Evolutionary conservation across 1,284 basidiomycete genomes (phyloP).

Genomic region (Xanthoconium separans): DNA sequence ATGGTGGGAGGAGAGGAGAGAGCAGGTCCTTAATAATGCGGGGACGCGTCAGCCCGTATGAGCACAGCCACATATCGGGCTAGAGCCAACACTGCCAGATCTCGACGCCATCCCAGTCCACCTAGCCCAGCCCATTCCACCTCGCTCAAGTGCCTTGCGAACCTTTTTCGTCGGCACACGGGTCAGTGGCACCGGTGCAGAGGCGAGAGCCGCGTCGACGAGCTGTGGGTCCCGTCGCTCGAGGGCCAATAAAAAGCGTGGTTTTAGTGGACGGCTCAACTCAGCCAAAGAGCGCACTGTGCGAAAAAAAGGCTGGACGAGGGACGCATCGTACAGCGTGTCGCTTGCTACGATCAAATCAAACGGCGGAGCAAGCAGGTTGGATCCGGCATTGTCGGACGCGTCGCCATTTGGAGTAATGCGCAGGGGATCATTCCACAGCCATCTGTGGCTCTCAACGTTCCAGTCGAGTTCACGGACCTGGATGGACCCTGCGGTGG

Average conservation of each 20-base stretch:
- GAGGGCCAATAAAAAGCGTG: constrained; percentile 67
- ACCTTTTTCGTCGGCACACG: constrained; percentile 63
- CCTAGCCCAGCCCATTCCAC: constrained; percentile 56
- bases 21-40: constrained; percentile 20
- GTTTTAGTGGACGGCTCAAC: constrained; percentile 33
- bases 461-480: constrained; percentile 48
- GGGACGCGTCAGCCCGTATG: constrained; percentile 32
- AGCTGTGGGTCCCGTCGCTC: constrained; percentile 75
- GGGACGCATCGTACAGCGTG: constrained; percentile 71
- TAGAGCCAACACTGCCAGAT: constrained; percentile 50
- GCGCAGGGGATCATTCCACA: constrained; percentile 22
- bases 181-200: constrained; percentile 51
- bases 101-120: constrained; percentile 77
- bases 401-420: constrained; percentile 22
- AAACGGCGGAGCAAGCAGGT: constrained; percentile 51
- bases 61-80: constrained; percentile 24
- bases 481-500: constrained; percentile 48
- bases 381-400: neutral
- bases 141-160: constrained; percentile 58
- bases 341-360: constrained; percentile 85
- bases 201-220: constrained; percentile 55
- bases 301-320: constrained; percentile 69
- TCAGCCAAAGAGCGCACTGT: constrained; percentile 58
- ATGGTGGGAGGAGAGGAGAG: constrained; percentile 2
- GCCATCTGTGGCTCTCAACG: constrained; percentile 39